Percentiles rank a stretch among this genome's conserved stretches.
These are phyloP conservation scores for Ascosphaera acerosa DNA, from an alignment of 2,329 filamentous ascomycete species.

Conservation along the genomic window DNA sequence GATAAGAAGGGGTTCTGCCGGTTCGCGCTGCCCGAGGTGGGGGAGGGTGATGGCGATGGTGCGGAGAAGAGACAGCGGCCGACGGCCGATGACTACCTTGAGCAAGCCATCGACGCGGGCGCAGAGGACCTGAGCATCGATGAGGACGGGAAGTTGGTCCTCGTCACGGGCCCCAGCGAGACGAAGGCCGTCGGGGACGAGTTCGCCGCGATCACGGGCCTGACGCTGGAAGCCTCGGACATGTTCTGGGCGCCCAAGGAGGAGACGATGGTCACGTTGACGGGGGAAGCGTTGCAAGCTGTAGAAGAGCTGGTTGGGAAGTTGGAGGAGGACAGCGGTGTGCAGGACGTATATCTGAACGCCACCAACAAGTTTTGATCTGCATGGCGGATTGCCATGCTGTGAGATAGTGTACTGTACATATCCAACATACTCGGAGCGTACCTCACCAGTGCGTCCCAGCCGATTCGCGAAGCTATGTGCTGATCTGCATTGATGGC, in stretches of 20 bases:
- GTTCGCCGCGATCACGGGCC: slow-evolving; percentile 34
- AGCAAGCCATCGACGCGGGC: slow-evolving; percentile 65
- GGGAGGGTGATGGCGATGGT: slow-evolving; percentile 41
- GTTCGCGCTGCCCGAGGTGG: slow-evolving; percentile 31
- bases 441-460: too few species aligned
- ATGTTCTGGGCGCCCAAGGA: slow-evolving; percentile 69
- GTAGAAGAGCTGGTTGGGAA: slow-evolving; percentile 28
- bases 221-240: slow-evolving; percentile 48
- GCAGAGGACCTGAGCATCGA: slow-evolving; percentile 32
- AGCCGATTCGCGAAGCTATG: too few species aligned
- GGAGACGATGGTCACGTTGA: slow-evolving; percentile 44
- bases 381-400: too few species aligned
- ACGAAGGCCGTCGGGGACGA: slow-evolving; percentile 38
- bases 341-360: slow-evolving; percentile 63
- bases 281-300: slow-evolving; percentile 25
- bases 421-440: slow-evolving; percentile 1
- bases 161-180: slow-evolving; percentile 42
- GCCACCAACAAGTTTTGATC: slow-evolving; percentile 10
- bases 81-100: slow-evolving; percentile 44
- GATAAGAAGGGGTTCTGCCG: slow-evolving; percentile 50
- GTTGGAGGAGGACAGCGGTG: slow-evolving; percentile 38
- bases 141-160: slow-evolving; percentile 40
- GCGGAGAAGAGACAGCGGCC: slow-evolving; percentile 33
- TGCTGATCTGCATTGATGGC: too few species aligned
- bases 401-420: too few species aligned